Evolutionary conservation across 2,329 filamentous ascomycete species (phyloP), one percentile per base, ranked within the genome.

Genomic region (Ceratocystis alfenasii): DNA sequence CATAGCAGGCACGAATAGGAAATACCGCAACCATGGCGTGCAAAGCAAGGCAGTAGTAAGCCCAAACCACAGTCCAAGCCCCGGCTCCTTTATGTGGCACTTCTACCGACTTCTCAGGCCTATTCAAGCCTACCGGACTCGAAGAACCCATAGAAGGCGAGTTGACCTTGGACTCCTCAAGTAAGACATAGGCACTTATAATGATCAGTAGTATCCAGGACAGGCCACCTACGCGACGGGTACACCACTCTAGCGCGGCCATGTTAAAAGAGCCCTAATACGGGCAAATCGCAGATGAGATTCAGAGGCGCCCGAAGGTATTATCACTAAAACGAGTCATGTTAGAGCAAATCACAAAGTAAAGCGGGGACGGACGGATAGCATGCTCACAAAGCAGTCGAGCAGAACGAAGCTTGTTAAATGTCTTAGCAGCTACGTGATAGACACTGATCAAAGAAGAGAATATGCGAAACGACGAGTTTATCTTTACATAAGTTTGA

Each of bases 1-100:
- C 80, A 77, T 79, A 87, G 74, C 80, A 83, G 28, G 84, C 82
- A 67, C 85, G 81, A 5, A 86, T 71, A 25, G 85, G 83, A 70
- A 89, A 88, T 41, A 80, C 73, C 69, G 83, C 81, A 70, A 87
- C 84, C 65, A 87, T 76, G 65, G 84, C 66, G 73, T 89, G 87
- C 66, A 88, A 81, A 44, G 87, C 72, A 20, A 88, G 76, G 64
- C 81, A 84, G 74, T 88, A 89, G 71, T 83, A 84, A 62, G 84
- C 79, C 71, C 86, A 87, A 36, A 83, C 41, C 62, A 78, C 73
- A 15, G 81, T 82, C 77, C 76, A 82, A 61, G 78, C 71, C 41
- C 81, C 80, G 48, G 76, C 78, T 33, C 80, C 79, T 46, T 75
- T 70, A 10, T 74, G 17, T 7, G 17, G 17, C 45, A 20, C n/a